Base-by-base conservation (phyloP, 306 rosid species). In the Ormosia semicastrata region DNA sequence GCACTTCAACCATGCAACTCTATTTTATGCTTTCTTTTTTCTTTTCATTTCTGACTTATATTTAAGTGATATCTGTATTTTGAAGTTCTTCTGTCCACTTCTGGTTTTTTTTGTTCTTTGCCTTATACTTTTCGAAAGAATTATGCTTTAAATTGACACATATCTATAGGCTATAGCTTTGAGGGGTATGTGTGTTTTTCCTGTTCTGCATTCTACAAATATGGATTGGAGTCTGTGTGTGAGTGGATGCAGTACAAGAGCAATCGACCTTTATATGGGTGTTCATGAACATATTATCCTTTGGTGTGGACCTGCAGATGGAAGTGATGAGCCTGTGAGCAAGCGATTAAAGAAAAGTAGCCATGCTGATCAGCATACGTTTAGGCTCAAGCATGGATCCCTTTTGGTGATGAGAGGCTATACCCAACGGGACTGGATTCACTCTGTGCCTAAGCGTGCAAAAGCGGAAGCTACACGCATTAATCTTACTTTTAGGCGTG, bases 391-490 rank as follows among this genome's bases (percentile, higher is more conserved):
- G 92, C 99, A 92, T 77, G 98, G 97, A 73, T 93, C 97, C 5
- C 91, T 95, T 71, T 77, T 93, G 88, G 93, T 93, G 74, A 95
- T 93, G 98, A 92, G 88, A 77, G 99, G 98, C 40, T 82, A 90
- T 85, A 93, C 96, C 8, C 99, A 95, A 84, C 81, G 98, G 78
- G 99, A 95, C 88, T 93, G 99, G 99, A 64, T 90, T 65, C 99
- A 90, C 84, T 95, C 97, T 1, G 91, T 93, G 68, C 99, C 99
- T 65, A 93, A 86, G 86, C 90, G 98, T 65, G 88, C 91, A 46
- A 95, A 86, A 84, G 90, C 87, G 3, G 98, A 89, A 9, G 79
- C 91, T n/a, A 84, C 88, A 7, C 98, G 99, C 58, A 90, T 95
- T 82, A 95, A 90, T 87, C 99, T 95, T 49, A 95, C 99, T 14